Evolutionary conservation across 2,329 filamentous ascomycete species (phyloP), one percentile per base, ranked within the genome.

Genomic region (Lizonia empirigonia): DNA sequence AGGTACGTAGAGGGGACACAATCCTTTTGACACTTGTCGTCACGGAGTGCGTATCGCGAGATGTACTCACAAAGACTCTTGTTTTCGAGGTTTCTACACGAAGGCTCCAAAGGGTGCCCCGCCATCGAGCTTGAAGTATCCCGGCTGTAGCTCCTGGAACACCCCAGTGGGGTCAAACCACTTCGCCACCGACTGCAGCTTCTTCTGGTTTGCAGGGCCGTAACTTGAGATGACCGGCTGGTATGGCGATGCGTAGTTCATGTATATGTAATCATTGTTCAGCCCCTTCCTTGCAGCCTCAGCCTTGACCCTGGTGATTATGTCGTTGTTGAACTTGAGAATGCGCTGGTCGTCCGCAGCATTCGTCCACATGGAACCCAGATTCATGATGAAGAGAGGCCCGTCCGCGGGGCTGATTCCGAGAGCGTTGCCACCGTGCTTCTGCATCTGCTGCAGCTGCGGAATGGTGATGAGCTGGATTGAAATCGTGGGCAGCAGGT

Each of bases 191-290:
- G 37, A 30, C 40, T 56, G 53, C 39, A 64, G 29, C 22, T 53
- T 64, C 41, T 62, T 46, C 49, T 69, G 56, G 42, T 75, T 79
- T 5, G 50, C 58, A 15, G 56, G 34, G 0, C 77, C 77, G 53
- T 80, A 80, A 26, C 72, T 70, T 4, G 58, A 52, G 30, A 79
- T 59, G 4, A 75, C 70, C 53, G 76, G 70, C 57, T 80, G 76
- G 48, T 69, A 74, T 50, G 68, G 64, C 35, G 69, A 73, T 9
- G 75, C 78, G 52, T 80, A 80, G 56, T 79, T 80, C 72, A 79
- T 75, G 58, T 79, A 80, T 23, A 78, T 58, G 46, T 70, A 59
- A 30, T 65, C 54, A 22, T 50, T 49, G 15, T 50, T 45, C 32
- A 59, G 36, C 18, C 45, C 51, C 22, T 44, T 55, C 38, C 42